Percentiles rank a stretch among this genome's conserved stretches.
Conservation (phyloP, 2,329 filamentous ascomycete genomes). For the Phoma sp. region DNA sequence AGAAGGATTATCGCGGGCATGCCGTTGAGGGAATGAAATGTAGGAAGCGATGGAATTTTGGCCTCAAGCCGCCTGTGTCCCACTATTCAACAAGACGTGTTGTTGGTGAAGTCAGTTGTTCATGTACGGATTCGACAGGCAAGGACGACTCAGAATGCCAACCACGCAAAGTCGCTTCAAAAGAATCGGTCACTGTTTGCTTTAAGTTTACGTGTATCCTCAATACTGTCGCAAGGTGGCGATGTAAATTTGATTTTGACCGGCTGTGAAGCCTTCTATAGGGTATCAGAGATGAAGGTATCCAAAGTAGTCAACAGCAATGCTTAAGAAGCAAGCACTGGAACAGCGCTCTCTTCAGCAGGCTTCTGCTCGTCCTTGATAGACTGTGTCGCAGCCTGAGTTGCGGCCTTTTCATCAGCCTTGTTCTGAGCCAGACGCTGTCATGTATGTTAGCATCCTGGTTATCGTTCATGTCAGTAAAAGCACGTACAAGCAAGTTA, state of each 20-base stretch:
- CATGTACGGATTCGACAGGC: too few relatives aligned
- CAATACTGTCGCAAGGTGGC: background rate
- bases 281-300: constrained; percentile 31
- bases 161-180: too few relatives aligned
- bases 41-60: too few relatives aligned
- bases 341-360: constrained; percentile 24
- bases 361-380: constrained; percentile 20
- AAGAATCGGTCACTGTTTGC: too few relatives aligned
- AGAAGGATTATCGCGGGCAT: too few relatives aligned
- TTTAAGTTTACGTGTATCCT: too few relatives aligned
- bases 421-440: constrained; percentile 54
- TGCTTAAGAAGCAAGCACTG: constrained; percentile 6
- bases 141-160: too few relatives aligned
- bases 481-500: constrained; percentile 77
- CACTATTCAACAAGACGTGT: too few relatives aligned
- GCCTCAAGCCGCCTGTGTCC: too few relatives aligned
- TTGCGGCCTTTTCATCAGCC: constrained; percentile 37
- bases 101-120: too few relatives aligned
- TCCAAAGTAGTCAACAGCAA: background rate
- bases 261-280: constrained; percentile 29
- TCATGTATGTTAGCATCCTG: background rate
- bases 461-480: background rate
- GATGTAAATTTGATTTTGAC: constrained; percentile 12
- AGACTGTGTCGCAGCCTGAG: constrained; percentile 4
- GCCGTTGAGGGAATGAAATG: too few relatives aligned